Conservation (phyloP, 345 rosid genomes). For the Bruguiera sexangula region DNA sequence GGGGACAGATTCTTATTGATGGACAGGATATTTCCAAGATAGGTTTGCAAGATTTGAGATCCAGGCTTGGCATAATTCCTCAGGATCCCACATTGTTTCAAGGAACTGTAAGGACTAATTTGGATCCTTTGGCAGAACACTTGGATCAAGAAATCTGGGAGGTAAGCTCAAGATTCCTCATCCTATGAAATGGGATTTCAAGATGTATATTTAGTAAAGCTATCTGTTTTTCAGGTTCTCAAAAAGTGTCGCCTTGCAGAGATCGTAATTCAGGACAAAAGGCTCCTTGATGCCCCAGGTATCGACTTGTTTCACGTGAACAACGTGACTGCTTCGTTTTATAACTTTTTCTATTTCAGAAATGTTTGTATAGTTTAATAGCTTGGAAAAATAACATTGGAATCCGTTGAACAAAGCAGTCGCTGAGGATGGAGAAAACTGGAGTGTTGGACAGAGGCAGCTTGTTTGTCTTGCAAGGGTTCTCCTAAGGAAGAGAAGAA, state of each 20-base stretch:
- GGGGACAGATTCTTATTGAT: constrained; percentile 70
- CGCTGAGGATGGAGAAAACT: constrained; percentile 85
- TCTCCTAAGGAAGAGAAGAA: constrained; percentile 59
- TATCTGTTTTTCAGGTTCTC: constrained; percentile 35
- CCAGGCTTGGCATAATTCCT: constrained; percentile 76
- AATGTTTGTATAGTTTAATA: neutral
- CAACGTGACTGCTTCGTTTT: neutral
- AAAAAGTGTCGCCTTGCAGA: constrained; percentile 54
- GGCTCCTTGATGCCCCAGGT: constrained; percentile 62
- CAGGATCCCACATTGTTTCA: constrained; percentile 85
- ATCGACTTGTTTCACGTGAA: neutral
- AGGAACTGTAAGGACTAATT: constrained; percentile 74
- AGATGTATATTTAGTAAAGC: neutral
- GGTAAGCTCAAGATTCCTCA: constrained; percentile 23
- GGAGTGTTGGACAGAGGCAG: constrained; percentile 95
- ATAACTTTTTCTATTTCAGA: neutral
- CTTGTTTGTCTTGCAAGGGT: constrained; percentile 80
- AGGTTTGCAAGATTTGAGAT: constrained; percentile 79
- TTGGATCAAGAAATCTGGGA: constrained; percentile 77
- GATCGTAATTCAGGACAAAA: constrained; percentile 46
- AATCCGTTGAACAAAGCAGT: constrained; percentile 41
- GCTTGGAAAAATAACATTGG: neutral
- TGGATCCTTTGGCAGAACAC: constrained; percentile 76
- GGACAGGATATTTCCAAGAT: constrained; percentile 64
- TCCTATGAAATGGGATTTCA: neutral